Evolutionary conservation across 768 basidiomycete species (phyloP).

Genomic region (Mycena indigotica): DNA sequence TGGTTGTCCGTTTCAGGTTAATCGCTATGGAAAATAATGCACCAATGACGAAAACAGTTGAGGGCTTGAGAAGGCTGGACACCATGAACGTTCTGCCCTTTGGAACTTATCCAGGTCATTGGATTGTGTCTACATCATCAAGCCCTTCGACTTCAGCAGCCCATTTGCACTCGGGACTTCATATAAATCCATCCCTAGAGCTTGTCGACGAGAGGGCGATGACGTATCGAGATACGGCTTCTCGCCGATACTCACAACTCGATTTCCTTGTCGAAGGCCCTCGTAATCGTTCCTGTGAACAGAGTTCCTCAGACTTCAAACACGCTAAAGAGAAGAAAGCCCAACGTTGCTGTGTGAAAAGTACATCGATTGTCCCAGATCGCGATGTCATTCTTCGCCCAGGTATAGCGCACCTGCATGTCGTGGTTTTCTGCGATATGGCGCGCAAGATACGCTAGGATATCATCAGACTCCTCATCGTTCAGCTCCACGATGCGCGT

Average conservation of each 20-base stretch:
- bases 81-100: too few relatives aligned
- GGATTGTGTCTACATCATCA: slow-evolving; percentile 1
- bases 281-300: slow-evolving; percentile 37
- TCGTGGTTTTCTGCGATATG: slow-evolving; percentile 63
- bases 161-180: not conserved
- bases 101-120: too few relatives aligned
- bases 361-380: slow-evolving; percentile 65
- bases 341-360: slow-evolving; percentile 50
- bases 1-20: too few relatives aligned
- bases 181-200: slow-evolving; percentile 29
- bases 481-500: slow-evolving; percentile 55
- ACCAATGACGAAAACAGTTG: too few relatives aligned
- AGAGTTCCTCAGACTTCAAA: not conserved
- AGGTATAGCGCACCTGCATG: slow-evolving; percentile 53
- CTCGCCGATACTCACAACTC: slow-evolving; percentile 58
- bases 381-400: slow-evolving; percentile 54
- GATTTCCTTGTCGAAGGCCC: slow-evolving; percentile 45
- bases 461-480: slow-evolving; percentile 53
- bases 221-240: slow-evolving; percentile 50
- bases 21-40: too few relatives aligned
- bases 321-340: not conserved
- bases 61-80: too few relatives aligned
- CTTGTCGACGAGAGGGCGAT: slow-evolving; percentile 38
- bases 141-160: not conserved
- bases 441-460: slow-evolving; percentile 50